Evolutionary conservation across 2,329 filamentous ascomycete species (phyloP).

Genomic region (Leptographium procerum): DNA sequence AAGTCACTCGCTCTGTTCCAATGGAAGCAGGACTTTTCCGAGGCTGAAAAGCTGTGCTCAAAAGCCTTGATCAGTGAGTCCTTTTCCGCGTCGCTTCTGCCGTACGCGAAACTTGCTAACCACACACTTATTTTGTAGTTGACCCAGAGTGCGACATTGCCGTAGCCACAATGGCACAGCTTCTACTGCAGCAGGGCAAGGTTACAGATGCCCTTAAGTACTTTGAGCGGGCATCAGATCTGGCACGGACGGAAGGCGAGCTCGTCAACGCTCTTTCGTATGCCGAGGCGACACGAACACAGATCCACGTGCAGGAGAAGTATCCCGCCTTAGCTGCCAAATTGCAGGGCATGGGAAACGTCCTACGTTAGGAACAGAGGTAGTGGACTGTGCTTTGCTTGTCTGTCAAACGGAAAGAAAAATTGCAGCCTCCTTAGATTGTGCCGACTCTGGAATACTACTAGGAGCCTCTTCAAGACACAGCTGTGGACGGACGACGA

Average conservation of each 20-base stretch:
- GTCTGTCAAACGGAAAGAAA: background rate
- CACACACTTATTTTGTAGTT: constrained; percentile 40
- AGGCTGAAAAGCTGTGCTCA: constrained; percentile 92
- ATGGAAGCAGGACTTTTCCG: constrained; percentile 92
- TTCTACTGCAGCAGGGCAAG: constrained; percentile 94
- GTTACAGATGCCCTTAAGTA: constrained; percentile 90
- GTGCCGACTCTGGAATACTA: background rate
- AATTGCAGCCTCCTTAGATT: background rate
- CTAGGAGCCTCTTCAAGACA: background rate
- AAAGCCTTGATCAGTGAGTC: constrained; percentile 86
- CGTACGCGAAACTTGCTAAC: background rate
- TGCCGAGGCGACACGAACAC: constrained; percentile 90
- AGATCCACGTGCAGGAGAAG: constrained; percentile 83
- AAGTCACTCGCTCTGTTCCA: constrained; percentile 96
- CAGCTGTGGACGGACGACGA: background rate
- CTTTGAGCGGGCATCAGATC: constrained; percentile 91
- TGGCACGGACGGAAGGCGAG: constrained; percentile 88
- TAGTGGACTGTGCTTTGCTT: background rate
- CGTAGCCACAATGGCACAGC: constrained; percentile 95
- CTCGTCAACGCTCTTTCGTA: constrained; percentile 95
- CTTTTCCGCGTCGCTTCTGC: background rate
- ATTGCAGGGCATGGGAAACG: constrained; percentile 44
- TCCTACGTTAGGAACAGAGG: constrained; percentile 15
- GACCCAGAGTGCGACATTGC: constrained; percentile 98
- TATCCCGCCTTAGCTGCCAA: constrained; percentile 70